phyloP scores from a whole-genome alignment of 208 protist species.

The Trypanosoma platydactyli region DNA sequence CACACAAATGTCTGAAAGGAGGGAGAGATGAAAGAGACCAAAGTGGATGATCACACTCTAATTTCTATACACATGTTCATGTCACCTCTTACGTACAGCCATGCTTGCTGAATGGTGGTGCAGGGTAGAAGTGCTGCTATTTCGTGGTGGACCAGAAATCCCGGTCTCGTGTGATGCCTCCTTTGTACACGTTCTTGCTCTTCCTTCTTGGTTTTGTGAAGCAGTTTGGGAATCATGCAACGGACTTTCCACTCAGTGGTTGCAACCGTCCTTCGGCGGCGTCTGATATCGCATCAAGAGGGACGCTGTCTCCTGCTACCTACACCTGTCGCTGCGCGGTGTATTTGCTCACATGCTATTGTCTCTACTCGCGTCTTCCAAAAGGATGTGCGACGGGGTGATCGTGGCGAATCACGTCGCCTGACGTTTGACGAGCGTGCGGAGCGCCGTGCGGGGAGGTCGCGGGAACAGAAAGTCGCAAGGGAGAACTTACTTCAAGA shows the following conservation, averaged over 20 bases:
- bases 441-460: slow-evolving; percentile 76
- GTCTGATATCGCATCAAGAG: background rate
- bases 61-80: too few relatives aligned
- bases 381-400: slow-evolving; percentile 71
- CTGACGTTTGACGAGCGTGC: slow-evolving; percentile 85
- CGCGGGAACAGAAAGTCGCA: slow-evolving; percentile 50
- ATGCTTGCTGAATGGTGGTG: background rate
- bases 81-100: slow-evolving; percentile 13
- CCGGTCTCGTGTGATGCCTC: background rate
- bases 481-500: slow-evolving; percentile 72
- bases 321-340: slow-evolving; percentile 6
- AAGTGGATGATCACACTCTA: too few relatives aligned
- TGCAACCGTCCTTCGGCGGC: background rate
- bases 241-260: too few relatives aligned
- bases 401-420: slow-evolving; percentile 70
- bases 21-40: too few relatives aligned
- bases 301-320: background rate
- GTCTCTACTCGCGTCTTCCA: slow-evolving; percentile 20
- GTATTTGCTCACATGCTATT: slow-evolving; percentile 16
- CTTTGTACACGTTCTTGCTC: slow-evolving; percentile 15
- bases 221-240: too few relatives aligned
- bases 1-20: too few relatives aligned
- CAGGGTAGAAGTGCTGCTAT: background rate
- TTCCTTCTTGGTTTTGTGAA: background rate
- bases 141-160: slow-evolving; percentile 6